These are phyloP conservation scores for Aethionema arabicum DNA, from an alignment of 345 rosid species.

Conservation along the genomic window DNA sequence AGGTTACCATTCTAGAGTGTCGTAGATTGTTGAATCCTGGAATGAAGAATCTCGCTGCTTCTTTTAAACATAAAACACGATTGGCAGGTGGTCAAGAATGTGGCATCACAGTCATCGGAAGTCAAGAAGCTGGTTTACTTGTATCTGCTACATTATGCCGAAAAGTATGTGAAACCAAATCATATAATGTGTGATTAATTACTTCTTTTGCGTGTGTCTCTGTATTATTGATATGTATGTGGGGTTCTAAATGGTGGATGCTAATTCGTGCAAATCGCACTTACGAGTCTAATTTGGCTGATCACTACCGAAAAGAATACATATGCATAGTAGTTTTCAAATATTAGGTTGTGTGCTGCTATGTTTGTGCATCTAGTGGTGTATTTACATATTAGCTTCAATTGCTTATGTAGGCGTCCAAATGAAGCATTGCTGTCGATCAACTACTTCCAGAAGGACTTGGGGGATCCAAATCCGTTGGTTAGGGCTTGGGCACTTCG, in stretches of 20 bases:
- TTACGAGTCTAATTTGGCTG: neutral
- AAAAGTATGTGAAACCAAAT: conserved; percentile 53
- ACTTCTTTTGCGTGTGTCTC: neutral
- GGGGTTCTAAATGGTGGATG: neutral
- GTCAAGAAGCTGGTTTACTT: conserved; percentile 96
- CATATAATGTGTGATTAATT: neutral
- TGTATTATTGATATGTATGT: neutral
- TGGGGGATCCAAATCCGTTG: conserved; percentile 92
- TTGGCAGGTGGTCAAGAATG: conserved; percentile 88
- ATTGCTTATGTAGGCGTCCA: conserved; percentile 65
- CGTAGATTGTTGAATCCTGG: neutral
- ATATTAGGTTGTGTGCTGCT: neutral
- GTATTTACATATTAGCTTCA: conserved; percentile 14
- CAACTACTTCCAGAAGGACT: conserved; percentile 91
- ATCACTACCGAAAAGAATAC: neutral
- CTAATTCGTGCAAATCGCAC: neutral
- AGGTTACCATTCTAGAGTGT: conserved; percentile 6
- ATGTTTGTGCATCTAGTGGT: conserved; percentile 1
- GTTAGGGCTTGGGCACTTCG: conserved; percentile 99
- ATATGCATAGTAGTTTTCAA: neutral
- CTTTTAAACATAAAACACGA: conserved; percentile 5
- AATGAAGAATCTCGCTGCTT: neutral
- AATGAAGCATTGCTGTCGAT: conserved; percentile 93
- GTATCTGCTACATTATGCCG: conserved; percentile 92
- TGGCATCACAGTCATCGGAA: conserved; percentile 90